phyloP scores from a whole-genome alignment of 495 filamentous ascomycete species.

The Annulohypoxylon maeteangense region DNA sequence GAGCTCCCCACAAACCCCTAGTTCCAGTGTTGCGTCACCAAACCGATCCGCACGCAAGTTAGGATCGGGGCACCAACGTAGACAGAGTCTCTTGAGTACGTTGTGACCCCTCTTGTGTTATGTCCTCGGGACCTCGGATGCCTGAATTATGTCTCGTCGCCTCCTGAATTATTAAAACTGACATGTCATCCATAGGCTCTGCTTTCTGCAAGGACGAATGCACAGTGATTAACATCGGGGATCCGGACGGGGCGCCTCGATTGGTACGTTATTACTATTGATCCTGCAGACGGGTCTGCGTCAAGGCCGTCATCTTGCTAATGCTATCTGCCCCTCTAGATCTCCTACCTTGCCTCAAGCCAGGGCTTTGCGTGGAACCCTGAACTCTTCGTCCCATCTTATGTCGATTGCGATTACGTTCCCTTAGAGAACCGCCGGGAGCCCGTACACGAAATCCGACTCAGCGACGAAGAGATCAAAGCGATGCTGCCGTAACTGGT shows the following conservation, averaged over 20 bases:
- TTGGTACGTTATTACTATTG: slow-evolving; percentile 61
- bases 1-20: slow-evolving; percentile 61
- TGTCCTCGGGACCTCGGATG: not conserved
- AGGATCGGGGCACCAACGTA: slow-evolving; percentile 60
- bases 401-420: slow-evolving; percentile 65
- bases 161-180: slow-evolving; percentile 7
- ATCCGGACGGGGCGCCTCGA: slow-evolving; percentile 68
- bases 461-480: slow-evolving; percentile 72
- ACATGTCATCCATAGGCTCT: slow-evolving; percentile 58
- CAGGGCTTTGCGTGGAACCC: slow-evolving; percentile 81
- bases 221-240: slow-evolving; percentile 74
- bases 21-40: slow-evolving; percentile 46
- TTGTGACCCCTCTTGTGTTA: slow-evolving; percentile 18
- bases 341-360: slow-evolving; percentile 73
- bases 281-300: not conserved
- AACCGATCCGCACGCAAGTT: slow-evolving; percentile 52
- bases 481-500: slow-evolving; percentile 62
- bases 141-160: slow-evolving; percentile 2
- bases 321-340: slow-evolving; percentile 56
- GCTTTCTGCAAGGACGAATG: slow-evolving; percentile 72
- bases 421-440: slow-evolving; percentile 73
- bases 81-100: slow-evolving; percentile 66
- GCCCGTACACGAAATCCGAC: slow-evolving; percentile 72
- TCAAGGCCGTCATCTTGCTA: slow-evolving; percentile 7
- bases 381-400: slow-evolving; percentile 68